Evolutionary conservation across 2,329 filamentous ascomycete genomes (phyloP), one percentile per base, ranked within the genome.

Genomic region (Verticillium nonalfalfae): DNA sequence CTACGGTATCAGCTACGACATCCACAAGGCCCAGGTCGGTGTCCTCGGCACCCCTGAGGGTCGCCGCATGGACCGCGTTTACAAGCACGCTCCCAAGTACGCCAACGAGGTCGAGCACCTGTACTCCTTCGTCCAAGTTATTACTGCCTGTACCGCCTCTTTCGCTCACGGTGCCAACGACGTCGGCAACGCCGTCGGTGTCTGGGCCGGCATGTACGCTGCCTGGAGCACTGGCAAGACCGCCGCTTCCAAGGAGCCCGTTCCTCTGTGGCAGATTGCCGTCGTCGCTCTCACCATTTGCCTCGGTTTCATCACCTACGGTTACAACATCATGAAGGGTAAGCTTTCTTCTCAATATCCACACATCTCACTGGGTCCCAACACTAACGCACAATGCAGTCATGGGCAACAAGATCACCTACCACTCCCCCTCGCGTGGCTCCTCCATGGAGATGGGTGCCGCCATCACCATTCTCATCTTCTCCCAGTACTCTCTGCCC

Each of bases 301-400:
- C 56, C 65, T 87, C 52, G 90, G 89, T 67, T 80, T 92, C 61
- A 79, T 87, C 70, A 91, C 89, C 14, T 92, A 91, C 68, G 90
- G 89, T 10, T 92, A 91, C 79, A 91, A 92, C 79, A 92, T 92
- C 76, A 92, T 92, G 89, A 91, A 90, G 78, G 86, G 84, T 86
- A 75, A 73, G 81, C 66, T 21, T 6, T 7, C 7, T 7, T n/a
- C 9, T 9, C 55, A 7, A 33, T 2, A 4, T 26, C 7, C n/a
- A n/a, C 15, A 1, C 21, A 14, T n/a, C 3, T 39, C n/a, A 15
- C 3, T 34, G 34, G 4, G 7, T 18, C 15, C 5, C 39, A 15
- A 21, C 3, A 21, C 45, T 50, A 50, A 50, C 18, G 26, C 26
- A 56, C n/a, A 55, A 59, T 15, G 65, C 66, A 86, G 87, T 90